Evolutionary conservation across 208 protist species (phyloP).

Genomic region (Leishmania aethiopica): DNA sequence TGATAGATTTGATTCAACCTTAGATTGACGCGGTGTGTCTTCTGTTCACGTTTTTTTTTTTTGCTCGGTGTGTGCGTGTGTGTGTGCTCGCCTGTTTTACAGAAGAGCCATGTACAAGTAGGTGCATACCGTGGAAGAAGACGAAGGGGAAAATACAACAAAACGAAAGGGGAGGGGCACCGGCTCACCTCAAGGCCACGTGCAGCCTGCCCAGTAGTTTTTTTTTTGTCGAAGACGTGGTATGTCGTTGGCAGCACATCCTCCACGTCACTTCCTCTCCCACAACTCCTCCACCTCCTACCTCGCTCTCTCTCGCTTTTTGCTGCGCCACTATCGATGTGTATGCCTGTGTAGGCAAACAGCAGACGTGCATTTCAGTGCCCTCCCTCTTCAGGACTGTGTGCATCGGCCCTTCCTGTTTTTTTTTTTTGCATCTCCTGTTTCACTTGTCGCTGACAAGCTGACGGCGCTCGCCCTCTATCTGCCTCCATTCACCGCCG

Average conservation of each 20-base stretch:
- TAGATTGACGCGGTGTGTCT: background rate
- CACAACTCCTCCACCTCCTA: background rate
- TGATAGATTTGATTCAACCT: constrained; percentile 1
- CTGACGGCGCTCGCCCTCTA: background rate
- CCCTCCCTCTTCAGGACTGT: background rate
- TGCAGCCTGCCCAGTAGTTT: background rate
- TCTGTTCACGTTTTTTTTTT: background rate
- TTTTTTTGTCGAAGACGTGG: background rate
- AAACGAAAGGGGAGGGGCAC: background rate
- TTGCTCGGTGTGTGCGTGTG: background rate
- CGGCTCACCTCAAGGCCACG: background rate
- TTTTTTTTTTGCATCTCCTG: background rate
- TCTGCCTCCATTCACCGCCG: background rate
- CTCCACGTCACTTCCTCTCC: background rate
- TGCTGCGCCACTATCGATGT: background rate
- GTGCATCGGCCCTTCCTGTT: background rate
- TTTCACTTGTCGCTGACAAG: background rate
- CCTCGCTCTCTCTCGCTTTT: background rate
- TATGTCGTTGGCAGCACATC: background rate
- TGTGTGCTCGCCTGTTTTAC: background rate
- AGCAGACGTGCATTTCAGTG: background rate
- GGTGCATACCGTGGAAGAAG: too few species aligned
- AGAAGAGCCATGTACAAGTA: background rate
- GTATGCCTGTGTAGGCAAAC: background rate
- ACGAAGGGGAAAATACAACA: background rate